Evolutionary conservation across 495 filamentous ascomycete genomes (phyloP), one percentile per base, ranked within the genome.

Genomic region (Cercophora sp.): DNA sequence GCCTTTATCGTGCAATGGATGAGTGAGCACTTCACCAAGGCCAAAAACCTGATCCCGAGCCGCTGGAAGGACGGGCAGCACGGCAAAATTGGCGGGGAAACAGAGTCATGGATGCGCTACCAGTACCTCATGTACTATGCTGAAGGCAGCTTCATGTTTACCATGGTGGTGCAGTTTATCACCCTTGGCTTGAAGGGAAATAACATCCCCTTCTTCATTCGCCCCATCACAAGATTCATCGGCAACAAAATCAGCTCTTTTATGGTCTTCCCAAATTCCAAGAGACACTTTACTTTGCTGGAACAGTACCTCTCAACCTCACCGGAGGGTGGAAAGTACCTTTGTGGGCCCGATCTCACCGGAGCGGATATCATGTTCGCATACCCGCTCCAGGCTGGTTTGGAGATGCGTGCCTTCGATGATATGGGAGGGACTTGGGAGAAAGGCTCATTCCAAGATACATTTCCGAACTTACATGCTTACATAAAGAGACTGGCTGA

Each of bases 41-140:
- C 57, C 24, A 76, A 71, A 10, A 69, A 63, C 5, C 70, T 94
- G 34, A 69, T 85, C 20, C 88, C 88, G 3, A 76, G 76, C 55
- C 74, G 82, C 36, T 91, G 83, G 62, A 70, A 67, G 35, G 71
- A 80, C 15, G 80, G 79, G 5, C 77, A 79, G 54, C 75, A 79
- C 40, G 70, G 65, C 2, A 71, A 74, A 19, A 70, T 86, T 31
- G 84, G 84, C 9, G 83, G 78, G 5, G 88, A 89, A 71, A 85
- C 77, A 2, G 85, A 89, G 69, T 73, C 80, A 58, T 92, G 85
- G 85, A 66, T 86, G 65, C 78, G 86, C 25, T 88, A 86, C 69
- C 78, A 86, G 56, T 89, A 86, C 68, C 80, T 78, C 54, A 81
- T 91, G 75, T 84, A 95, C 63, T 95, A 89, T 69, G 76, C 79